A percentile compares a stretch with the other conserved stretches of the same genome.
Evolutionary conservation across 345 rosid species (phyloP).

Genomic region (Acer campestre): DNA sequence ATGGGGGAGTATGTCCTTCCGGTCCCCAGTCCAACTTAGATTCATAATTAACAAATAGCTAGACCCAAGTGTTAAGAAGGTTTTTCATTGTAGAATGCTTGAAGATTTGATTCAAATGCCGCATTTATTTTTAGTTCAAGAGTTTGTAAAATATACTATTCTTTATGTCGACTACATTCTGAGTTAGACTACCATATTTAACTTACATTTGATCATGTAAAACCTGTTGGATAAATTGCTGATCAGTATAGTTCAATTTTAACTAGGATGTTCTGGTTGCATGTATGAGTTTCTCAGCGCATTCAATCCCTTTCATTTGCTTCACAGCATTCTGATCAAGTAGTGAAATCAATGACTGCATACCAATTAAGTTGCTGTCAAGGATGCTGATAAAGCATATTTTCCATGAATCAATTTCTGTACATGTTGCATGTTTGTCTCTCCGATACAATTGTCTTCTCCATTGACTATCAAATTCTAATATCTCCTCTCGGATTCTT

Average conservation of each 20-base stretch:
- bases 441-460: neutral
- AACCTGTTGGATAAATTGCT: slow-evolving; percentile 19
- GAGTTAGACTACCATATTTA: slow-evolving; percentile 13
- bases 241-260: slow-evolving; percentile 11
- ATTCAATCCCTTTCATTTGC: too few species aligned
- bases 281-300: neutral
- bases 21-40: slow-evolving; percentile 27
- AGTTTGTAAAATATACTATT: slow-evolving; percentile 15
- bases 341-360: neutral
- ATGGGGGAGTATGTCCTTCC: slow-evolving; percentile 43
- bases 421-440: neutral
- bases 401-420: neutral
- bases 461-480: neutral
- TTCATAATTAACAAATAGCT: slow-evolving; percentile 21
- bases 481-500: neutral
- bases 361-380: neutral
- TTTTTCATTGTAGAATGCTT: slow-evolving; percentile 3
- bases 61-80: slow-evolving; percentile 5
- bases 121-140: slow-evolving; percentile 15
- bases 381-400: neutral
- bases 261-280: neutral
- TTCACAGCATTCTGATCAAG: neutral
- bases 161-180: slow-evolving; percentile 3
- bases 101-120: slow-evolving; percentile 14
- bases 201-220: slow-evolving; percentile 6